Base-by-base conservation (phyloP, 1,284 basidiomycete species). In the Peniophora sp. region DNA sequence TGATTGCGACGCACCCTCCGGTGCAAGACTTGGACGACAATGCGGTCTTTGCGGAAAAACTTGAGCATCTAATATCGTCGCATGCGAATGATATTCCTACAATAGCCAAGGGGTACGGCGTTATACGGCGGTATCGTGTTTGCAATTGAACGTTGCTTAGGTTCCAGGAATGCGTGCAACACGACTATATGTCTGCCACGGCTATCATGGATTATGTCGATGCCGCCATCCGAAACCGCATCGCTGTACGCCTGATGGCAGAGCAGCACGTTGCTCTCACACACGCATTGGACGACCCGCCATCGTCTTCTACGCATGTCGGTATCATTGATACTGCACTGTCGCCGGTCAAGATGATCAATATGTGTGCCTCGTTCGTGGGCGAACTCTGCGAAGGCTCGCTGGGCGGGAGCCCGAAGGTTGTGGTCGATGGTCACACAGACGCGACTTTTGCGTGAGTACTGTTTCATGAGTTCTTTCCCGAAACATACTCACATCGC, bases 211-310 rank as follows among this genome's bases (percentile, higher is more conserved):
- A 75, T 47, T 96, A 95, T 64, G 69, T 96, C 27, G 88, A 96
- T 62, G 82, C 83, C 22, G 85, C 90, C 17, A 93, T 96, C 60
- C 84, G 86, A 27, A 91, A 85, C 59, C 82, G 92, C 43, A 92
- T 95, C 52, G 89, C 89, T 27, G 85, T 95, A 25, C 85, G 92
- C 17, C 72, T 96, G 49, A 92, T 95, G 56, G 93, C 92, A 41
- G 92, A 96, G 63, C 93, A 96, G 62, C 93, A 96, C 62, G 85
- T 96, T 38, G 84, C 90, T 1, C 73, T 95, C 19, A 88, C 89
- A 2, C 77, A 78, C 49, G 81, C 83, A 1, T 65, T 90, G 49
- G 62, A 67, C 32, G 49, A 71, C 45, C 63, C 70, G 2, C 61
- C 66, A 41, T 47, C 55, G 60, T 45, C 63, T 60, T 51, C 51